Conservation (phyloP, 441 rosid species). For the Omphalea diandra region DNA sequence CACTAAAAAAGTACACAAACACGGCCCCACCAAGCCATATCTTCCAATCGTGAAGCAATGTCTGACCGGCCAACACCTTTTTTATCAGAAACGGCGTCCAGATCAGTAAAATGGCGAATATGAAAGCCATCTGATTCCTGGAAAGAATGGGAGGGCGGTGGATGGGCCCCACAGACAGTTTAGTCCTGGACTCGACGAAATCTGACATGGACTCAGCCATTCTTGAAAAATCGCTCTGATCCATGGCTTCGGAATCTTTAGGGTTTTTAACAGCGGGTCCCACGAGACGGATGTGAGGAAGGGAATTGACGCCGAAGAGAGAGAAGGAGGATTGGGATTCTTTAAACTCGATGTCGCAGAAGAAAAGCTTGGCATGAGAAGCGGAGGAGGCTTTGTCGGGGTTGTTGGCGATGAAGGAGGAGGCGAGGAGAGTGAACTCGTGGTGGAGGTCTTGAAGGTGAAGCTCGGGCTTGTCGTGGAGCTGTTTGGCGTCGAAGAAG, state of each 20-base stretch:
- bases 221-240: constrained; percentile 67
- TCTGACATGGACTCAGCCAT: constrained; percentile 91
- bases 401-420: constrained; percentile 75
- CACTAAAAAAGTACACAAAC: constrained; percentile 86
- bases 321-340: constrained; percentile 68
- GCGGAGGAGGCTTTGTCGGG: constrained; percentile 17
- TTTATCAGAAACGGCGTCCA: constrained; percentile 55
- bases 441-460: constrained; percentile 59
- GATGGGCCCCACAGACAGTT: constrained; percentile 68
- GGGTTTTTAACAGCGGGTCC: constrained; percentile 47
- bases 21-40: constrained; percentile 71
- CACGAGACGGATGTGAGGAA: constrained; percentile 86
- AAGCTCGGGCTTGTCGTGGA: constrained; percentile 74
- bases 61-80: constrained; percentile 52
- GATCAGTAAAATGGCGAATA: constrained; percentile 33
- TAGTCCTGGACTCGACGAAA: constrained; percentile 59
- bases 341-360: constrained; percentile 81
- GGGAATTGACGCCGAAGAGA: constrained; percentile 78
- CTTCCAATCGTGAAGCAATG: constrained; percentile 66
- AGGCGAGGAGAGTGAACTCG: constrained; percentile 67
- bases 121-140: constrained; percentile 41
- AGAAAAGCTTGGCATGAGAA: constrained; percentile 61
- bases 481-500: constrained; percentile 90
- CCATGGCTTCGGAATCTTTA: constrained; percentile 74
- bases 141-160: constrained; percentile 72